Base-by-base conservation (phyloP, 2,329 filamentous ascomycete genomes). In the Diaporthe capsici region DNA sequence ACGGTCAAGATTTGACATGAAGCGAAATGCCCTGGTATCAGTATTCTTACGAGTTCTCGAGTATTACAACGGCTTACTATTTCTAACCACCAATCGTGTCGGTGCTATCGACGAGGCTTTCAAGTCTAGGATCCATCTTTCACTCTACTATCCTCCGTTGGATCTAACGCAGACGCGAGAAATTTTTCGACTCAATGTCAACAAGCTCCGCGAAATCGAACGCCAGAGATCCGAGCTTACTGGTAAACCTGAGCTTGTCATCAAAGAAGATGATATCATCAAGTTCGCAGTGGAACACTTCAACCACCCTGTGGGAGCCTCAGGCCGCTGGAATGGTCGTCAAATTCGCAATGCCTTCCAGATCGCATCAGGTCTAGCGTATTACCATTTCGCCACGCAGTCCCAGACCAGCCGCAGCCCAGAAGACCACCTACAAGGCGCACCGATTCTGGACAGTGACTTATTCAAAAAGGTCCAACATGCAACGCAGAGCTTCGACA, bases 11-110 rank as follows among this genome's bases (percentile, higher is more conserved):
- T 17, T 58, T 0, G 79, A 82, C 49, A 71, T 82, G 1, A 61
- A 78, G 49, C 78, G 81, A 3, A 82, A 83, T 34, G 78, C 78
- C 2, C 74, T 82, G 1, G 79, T 82, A 73, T 81, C 77, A 53
- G 83, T 84, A 0, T 84, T 85, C 58, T 78, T 85, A 3, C 80
- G 84, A 20, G 79, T 82, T 0, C 78, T 85, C 1, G 83, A 84
- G 68, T 84, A 84, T 72, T 84, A 83, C 73, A 78, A 78, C 9
- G 82, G 84, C 17, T 84, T 85, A 51, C 73, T 85, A 0, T 82
- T 85, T 53, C 78, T 84, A 4, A 85, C 83, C 0, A 82, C 81
- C 28, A 85, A 85, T 71, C 81, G 83, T 3, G 81, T 84, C 2
- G 81, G 78, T 12, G 79, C 79, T 4, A 82, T 85, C 10, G 84